Percentiles rank a stretch among this genome's conserved stretches.
phyloP scores from a whole-genome alignment of 768 basidiomycete species.

The Boletus rex-veris region DNA sequence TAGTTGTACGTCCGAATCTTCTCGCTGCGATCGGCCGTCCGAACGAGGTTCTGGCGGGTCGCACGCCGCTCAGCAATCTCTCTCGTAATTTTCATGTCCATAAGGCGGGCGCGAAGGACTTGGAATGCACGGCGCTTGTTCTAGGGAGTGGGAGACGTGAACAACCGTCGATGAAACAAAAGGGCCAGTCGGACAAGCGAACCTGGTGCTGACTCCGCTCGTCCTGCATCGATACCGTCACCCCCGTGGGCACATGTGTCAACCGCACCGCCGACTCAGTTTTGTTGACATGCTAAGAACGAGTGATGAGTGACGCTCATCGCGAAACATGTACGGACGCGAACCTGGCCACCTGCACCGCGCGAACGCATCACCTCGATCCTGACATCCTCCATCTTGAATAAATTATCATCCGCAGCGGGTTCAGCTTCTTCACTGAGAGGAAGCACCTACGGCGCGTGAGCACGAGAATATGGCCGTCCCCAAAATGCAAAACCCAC shows the following conservation, averaged over 20 bases:
- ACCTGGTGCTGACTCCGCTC: constrained; percentile 95
- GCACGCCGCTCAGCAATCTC: constrained; percentile 71
- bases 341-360: constrained; percentile 95
- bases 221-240: constrained; percentile 98
- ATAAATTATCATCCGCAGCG: constrained; percentile 54
- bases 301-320: background rate
- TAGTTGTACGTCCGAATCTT: constrained; percentile 97
- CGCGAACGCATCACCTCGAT: constrained; percentile 93
- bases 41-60: constrained; percentile 68
- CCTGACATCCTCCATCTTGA: constrained; percentile 82
- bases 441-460: constrained; percentile 66
- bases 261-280: constrained; percentile 97
- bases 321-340: constrained; percentile 4
- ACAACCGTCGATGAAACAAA: background rate
- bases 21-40: constrained; percentile 82
- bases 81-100: constrained; percentile 71
- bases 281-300: constrained; percentile 89
- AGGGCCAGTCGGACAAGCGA: background rate
- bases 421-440: constrained; percentile 63
- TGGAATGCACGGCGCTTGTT: constrained; percentile 93
- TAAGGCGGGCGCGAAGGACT: constrained; percentile 79
- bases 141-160: constrained; percentile 35
- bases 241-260: constrained; percentile 88
- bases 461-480: background rate
- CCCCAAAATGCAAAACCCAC: constrained; percentile 42